Conservation (phyloP, 176 grass and related monocot species). For the Raddia guianensis region DNA sequence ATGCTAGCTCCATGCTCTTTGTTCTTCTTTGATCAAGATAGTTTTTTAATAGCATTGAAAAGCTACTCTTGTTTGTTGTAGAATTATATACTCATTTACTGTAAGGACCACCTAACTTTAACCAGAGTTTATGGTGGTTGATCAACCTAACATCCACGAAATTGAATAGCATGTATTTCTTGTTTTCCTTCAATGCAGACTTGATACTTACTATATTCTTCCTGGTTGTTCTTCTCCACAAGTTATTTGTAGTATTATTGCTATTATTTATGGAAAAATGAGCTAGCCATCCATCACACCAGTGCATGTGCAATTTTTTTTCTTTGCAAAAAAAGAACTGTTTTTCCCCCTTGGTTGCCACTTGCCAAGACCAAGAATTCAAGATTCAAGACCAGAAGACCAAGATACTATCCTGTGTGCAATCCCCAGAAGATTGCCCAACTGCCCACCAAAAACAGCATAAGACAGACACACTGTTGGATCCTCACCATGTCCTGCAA, state of each 20-base stretch:
- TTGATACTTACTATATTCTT: not conserved
- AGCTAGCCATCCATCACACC: not conserved
- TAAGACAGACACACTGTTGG: slow-evolving; percentile 28
- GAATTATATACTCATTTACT: slow-evolving; percentile 23
- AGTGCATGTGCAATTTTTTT: not conserved
- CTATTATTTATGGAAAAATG: not conserved
- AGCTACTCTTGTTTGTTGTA: slow-evolving; percentile 46
- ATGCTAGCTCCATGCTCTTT: slow-evolving; percentile 34
- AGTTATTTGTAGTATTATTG: not conserved
- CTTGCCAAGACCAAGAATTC: slow-evolving; percentile 30
- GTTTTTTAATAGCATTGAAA: slow-evolving; percentile 38
- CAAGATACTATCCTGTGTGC: slow-evolving; percentile 46
- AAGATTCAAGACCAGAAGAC: slow-evolving; percentile 42
- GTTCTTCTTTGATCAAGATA: slow-evolving; percentile 17
- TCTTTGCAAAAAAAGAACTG: not conserved
- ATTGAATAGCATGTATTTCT: slow-evolving; percentile 53
- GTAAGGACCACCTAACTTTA: slow-evolving; percentile 43
- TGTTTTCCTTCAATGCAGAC: slow-evolving; percentile 41
- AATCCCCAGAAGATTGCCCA: slow-evolving; percentile 41
- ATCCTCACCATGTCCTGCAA: slow-evolving; percentile 20
- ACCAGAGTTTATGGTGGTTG: slow-evolving; percentile 49
- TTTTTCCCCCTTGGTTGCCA: not conserved
- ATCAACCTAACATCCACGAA: slow-evolving; percentile 46
- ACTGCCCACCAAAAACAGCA: slow-evolving; percentile 12
- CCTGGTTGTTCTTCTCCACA: slow-evolving; percentile 24